Base-by-base conservation (phyloP, 805 yeast species). In the Candida nonsorbophila region DNA sequence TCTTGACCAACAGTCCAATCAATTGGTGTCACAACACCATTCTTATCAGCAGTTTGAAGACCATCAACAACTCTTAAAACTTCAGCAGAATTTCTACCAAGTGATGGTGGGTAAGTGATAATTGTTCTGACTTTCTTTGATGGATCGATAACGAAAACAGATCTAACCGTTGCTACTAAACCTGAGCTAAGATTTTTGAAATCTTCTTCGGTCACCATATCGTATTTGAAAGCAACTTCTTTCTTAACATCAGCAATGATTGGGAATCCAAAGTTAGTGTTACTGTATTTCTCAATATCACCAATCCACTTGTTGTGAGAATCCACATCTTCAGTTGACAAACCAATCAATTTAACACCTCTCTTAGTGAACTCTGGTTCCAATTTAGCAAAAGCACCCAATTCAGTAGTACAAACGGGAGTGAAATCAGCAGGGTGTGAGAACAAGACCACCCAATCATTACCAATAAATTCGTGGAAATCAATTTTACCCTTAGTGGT, bases 361-460 rank as follows among this genome's bases (percentile, higher is more conserved):
- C 96, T 78, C 62, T 80, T 69, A 52, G 79, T 77, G 50, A 87
- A 87, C 59, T 87, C 95, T 32, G 87, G 85, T 67, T 85, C 84
- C 62, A 86, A 74, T 48, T 78, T 74, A 41, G 95, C 87, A 50
- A 87, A 88, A 13, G 95, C 95, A 45, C 96, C 95, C 53, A 87
- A 72, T 68, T 87, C 97, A 33, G 96, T 87, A 51, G 96, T 88
- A 63, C 97, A 87, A 32, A 87, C 95, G 27, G 97, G 97, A 12
- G 97, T 87, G 72, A 85, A 88, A 60, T 87, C 97, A 32, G 87
- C 95, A 39, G 97, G 97, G 61, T 87, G 97, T 15, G 94, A 84
- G 66, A 87, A 87, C 51, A 87, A 69, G 29, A 87, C 79, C 27
- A 80, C 78, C 97, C 97, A 87, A 26, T 79, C 73, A 62, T 82